These are phyloP conservation scores for Ogataea nakhonphanomensis DNA, from an alignment of 805 yeast genomes.

Conservation along the genomic window DNA sequence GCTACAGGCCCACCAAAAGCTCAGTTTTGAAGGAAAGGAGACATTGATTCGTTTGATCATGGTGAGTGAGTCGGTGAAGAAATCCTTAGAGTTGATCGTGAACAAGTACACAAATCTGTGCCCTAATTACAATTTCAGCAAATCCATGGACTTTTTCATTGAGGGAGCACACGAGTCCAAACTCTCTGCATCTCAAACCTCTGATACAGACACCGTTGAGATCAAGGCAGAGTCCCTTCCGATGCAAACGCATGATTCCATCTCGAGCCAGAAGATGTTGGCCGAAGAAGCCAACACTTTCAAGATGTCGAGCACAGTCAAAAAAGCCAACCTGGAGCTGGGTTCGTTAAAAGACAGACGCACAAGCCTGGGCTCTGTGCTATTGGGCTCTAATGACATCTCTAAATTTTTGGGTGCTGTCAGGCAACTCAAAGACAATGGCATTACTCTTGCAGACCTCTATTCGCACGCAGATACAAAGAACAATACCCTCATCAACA, in stretches of 20 bases:
- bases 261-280: slow-evolving; percentile 15
- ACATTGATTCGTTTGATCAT: slow-evolving; percentile 64
- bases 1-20: slow-evolving; percentile 50
- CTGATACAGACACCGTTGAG: slow-evolving; percentile 14
- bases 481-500: slow-evolving; percentile 15
- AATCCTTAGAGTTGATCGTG: slow-evolving; percentile 40
- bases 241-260: slow-evolving; percentile 8
- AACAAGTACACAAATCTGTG: slow-evolving; percentile 11
- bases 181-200: not conserved
- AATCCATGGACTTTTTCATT: slow-evolving; percentile 4
- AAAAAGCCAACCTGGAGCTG: slow-evolving; percentile 3
- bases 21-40: slow-evolving; percentile 72
- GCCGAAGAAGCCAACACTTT: slow-evolving; percentile 23
- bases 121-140: not conserved
- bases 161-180: slow-evolving; percentile 8
- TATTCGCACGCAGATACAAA: slow-evolving; percentile 16
- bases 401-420: slow-evolving; percentile 37
- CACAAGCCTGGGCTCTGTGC: slow-evolving; percentile 34
- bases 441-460: slow-evolving; percentile 37
- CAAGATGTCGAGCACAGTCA: slow-evolving; percentile 9
- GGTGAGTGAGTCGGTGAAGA: slow-evolving; percentile 65
- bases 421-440: slow-evolving; percentile 38
- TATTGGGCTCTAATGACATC: slow-evolving; percentile 35
- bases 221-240: slow-evolving; percentile 12
- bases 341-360: slow-evolving; percentile 20